Evolutionary conservation across 1,284 basidiomycete genomes (phyloP), one percentile per base, ranked within the genome.

Genomic region (Mycocalia duriaeana): DNA sequence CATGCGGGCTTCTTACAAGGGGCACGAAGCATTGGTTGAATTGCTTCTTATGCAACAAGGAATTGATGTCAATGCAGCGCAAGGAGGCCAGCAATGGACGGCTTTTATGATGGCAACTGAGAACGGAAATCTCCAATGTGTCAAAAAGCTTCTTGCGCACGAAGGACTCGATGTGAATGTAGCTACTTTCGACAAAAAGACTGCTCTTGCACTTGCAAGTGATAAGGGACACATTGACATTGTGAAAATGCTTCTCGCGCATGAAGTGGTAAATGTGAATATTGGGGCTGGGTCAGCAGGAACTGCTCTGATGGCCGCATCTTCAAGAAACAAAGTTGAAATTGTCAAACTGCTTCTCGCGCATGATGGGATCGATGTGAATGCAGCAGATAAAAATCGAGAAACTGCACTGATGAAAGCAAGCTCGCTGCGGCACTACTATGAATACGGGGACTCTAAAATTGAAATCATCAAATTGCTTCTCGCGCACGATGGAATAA

Each of bases 321-420:
- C n/a, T 39, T 19, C 8, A 9, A 19, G 20, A 13, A 20, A 25
- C 13, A 9, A 28, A 20, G 25, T n/a, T 5, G 40, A 19, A 18
- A 22, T 42, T 16, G 39, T 35, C 5, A 13, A 19, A 31, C 24
- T 42, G 9, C 26, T 47, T 3, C 20, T 43, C 25, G 19, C 46
- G n/a, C 22, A 36, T 35, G 24, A 41, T 5, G 18, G 19, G 23
- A 31, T 42, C 13, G 25, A 48, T 23, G 20, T 38, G 20, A 48
- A 48, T 23, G 41, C 42, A 9, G n/a, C 16, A 20, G 25, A 48
- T 34, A 36, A 13, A 26, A 18, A 26, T 13, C 34, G 46, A 7
- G 42, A 43, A 8, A 44, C 41, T 9, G 46, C 46, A 16, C 24
- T 48, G 14, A 48, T 25, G 13, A 8, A 44, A 6, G 46, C 46